These are phyloP conservation scores for Pseudonitzschia pungens DNA, from an alignment of 108 stramenopile species.

Conservation along the genomic window DNA sequence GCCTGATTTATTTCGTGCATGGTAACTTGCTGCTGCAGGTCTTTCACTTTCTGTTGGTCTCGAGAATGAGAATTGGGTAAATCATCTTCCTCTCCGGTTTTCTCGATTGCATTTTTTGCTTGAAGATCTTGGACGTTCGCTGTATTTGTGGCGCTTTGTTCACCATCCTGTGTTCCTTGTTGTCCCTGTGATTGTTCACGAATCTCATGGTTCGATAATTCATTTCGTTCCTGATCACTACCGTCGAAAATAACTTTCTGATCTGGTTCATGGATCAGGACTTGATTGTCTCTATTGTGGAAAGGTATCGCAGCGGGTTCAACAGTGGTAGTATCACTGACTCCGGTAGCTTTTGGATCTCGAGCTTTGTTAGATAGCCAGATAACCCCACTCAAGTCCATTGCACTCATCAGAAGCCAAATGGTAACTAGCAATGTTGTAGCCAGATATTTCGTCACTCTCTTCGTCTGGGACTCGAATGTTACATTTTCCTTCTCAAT, in stretches of 20 bases:
- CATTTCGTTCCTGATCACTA: no score
- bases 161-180: neutral
- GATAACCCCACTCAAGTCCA: neutral
- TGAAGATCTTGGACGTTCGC: neutral
- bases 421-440: neutral
- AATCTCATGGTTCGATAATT: no score
- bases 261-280: neutral
- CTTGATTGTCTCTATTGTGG: neutral
- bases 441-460: neutral
- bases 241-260: neutral
- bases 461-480: neutral
- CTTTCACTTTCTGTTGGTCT: neutral
- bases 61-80: neutral
- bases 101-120: neutral
- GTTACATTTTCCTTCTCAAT: neutral
- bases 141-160: neutral
- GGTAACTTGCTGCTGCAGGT: neutral
- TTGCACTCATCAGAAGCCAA: neutral
- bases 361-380: neutral
- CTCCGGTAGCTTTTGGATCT: neutral
- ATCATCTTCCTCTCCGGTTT: neutral
- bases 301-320: neutral
- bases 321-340: neutral
- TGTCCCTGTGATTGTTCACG: neutral
- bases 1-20: neutral